Base-by-base conservation (phyloP, 164 flowering plant genomes). In the Vitis riparia region DNA sequence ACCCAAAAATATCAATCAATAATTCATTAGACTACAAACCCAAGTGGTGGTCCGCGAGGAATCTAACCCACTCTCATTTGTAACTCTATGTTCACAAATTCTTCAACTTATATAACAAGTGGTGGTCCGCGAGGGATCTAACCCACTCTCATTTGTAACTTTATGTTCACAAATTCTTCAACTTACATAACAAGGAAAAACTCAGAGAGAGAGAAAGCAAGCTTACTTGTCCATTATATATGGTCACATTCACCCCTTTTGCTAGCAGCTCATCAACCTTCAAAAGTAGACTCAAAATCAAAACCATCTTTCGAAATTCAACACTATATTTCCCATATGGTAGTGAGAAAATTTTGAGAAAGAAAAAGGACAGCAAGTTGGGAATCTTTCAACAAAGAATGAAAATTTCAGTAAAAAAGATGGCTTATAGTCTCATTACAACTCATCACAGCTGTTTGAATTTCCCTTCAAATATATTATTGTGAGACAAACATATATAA, bases 221-320 rank as follows among this genome's bases (percentile, higher is more conserved):
- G 49, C 82, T 73, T 81, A 91, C 98, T 77, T 93, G 98, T 9
- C 97, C 98, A 81, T 83, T 93, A 75, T 93, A 93, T 11, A 91
- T 69, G 8, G 97, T 90, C 70, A 91, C 89, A 80, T 91, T 85
- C 23, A 93, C 88, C 14, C 97, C 97, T 68, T 79, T 88, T 5
- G 84, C 80, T 53, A 94, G 80, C 9, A 94, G 87, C 77, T 91
- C 82, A 80, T 88, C 96, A 9, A 94, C 97, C 97, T 93, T 83
- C 8, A 44, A 56, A 44, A 37, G 19, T 63, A 51, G 14, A 11
- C 56, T 59, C 5, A 52, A 69, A 53, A 19, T 52, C 15, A 30
- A 8, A 16, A 8, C 9, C 37, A 53, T 53, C 14, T 17, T 50
- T 15, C 30, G 5, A 52, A 19, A 11, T 23, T 23, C 27, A 23